Evolutionary conservation across 164 flowering plant genomes (phyloP).

Genomic region (Annona squamosa): DNA sequence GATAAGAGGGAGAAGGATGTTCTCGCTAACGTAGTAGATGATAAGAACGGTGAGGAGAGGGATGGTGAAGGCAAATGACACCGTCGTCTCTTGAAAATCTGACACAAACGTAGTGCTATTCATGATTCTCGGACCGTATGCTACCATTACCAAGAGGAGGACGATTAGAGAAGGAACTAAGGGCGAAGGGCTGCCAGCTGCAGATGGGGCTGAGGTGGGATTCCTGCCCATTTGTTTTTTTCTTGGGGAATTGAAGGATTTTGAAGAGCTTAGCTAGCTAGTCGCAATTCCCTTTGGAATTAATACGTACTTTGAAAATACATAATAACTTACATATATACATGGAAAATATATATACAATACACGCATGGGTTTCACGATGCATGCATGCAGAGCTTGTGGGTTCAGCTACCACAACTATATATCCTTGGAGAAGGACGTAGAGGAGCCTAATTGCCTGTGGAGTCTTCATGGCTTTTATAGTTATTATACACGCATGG

Average conservation of each 20-base stretch:
- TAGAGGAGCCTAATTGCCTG: background rate
- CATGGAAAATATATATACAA: too few species aligned
- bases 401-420: too few species aligned
- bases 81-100: slow-evolving; percentile 7
- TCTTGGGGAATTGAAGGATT: background rate
- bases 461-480: background rate
- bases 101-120: slow-evolving; percentile 11
- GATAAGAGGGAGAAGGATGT: slow-evolving; percentile 1
- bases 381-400: too few species aligned
- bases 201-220: background rate
- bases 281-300: background rate
- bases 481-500: background rate
- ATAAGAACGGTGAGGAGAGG: slow-evolving; percentile 5
- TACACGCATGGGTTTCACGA: too few species aligned
- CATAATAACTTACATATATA: too few species aligned
- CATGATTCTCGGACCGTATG: slow-evolving; percentile 21
- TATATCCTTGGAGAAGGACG: background rate
- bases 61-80: slow-evolving; percentile 15
- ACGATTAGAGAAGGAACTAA: slow-evolving; percentile 35
- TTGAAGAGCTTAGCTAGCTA: background rate
- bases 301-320: too few species aligned
- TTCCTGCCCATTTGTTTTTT: background rate
- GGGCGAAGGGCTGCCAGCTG: slow-evolving; percentile 36
- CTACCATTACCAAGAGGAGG: slow-evolving; percentile 18
- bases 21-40: slow-evolving; percentile 7